phyloP scores from a whole-genome alignment of 371 early-diverging fungal species.

The Mortierella polycephala region DNA sequence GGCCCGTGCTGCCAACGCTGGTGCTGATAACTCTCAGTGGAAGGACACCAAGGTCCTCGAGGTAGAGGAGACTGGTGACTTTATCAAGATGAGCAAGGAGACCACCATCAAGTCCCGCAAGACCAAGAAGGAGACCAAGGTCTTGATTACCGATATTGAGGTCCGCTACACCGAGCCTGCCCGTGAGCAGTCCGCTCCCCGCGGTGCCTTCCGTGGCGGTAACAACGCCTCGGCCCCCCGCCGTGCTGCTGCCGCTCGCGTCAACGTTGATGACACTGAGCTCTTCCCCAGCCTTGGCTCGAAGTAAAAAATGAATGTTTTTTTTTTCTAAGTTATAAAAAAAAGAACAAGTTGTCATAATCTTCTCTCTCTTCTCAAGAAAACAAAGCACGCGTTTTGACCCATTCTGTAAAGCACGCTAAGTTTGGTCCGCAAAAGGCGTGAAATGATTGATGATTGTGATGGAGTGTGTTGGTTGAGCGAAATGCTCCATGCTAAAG shows the following conservation, averaged over 20 bases:
- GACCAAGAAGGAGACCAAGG: conserved; percentile 71
- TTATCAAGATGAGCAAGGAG: conserved; percentile 71
- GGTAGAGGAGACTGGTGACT: conserved; percentile 72
- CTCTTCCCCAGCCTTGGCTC: conserved; percentile 86
- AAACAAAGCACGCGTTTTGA: not conserved
- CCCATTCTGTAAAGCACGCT: too few species aligned
- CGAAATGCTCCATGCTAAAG: too few species aligned
- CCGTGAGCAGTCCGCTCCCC: conserved; percentile 52
- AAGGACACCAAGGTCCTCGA: conserved; percentile 77
- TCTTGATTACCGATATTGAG: conserved; percentile 66
- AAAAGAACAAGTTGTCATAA: conserved; percentile 9
- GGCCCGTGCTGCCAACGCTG: conserved; percentile 86
- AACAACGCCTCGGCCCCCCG: conserved; percentile 29
- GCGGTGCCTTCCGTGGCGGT: conserved; percentile 46
- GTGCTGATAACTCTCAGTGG: conserved; percentile 81
- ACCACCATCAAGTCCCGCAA: conserved; percentile 44
- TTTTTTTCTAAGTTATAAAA: not conserved
- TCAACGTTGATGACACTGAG: conserved; percentile 78
- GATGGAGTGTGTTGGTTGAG: too few species aligned
- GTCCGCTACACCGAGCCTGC: conserved; percentile 63
- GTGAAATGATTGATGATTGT: too few species aligned
- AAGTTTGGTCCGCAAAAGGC: too few species aligned
- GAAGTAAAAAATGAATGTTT: conserved; percentile 54
- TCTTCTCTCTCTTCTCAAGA: not conserved
- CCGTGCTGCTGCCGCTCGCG: conserved; percentile 56